Base-by-base conservation (phyloP, 495 filamentous ascomycete genomes). In the Chaetomidium leptoderma region DNA sequence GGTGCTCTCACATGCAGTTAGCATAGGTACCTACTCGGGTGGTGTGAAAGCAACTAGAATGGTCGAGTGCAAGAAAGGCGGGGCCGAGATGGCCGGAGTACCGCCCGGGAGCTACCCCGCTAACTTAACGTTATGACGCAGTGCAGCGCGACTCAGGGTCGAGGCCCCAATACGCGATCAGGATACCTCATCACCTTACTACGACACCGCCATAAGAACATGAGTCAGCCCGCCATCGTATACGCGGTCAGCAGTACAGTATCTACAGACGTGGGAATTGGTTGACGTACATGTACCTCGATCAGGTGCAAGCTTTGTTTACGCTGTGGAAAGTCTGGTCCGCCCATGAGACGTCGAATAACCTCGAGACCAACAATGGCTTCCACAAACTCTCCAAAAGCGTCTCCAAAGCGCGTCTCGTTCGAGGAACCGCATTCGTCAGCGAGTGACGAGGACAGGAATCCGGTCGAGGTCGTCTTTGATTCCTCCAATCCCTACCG, bases 401-500 rank as follows among this genome's bases (percentile, higher is more conserved):
- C 36, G n/a, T 32, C 50, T 3, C 2, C 53, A 3, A 48, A 57
- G 26, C 29, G 17, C 10, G 53, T 57, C 24, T 32, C 57, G 4
- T 54, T 44, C 21, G 61, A 64, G 17, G 55, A 70, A 10, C 45
- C 39, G 14, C 57, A 55, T 11, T 71, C 71, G 2, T 70, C 67
- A 52, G 63, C 61, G 7, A 77, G 72, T 35, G 74, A 78, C 53
- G 75, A 77, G 26, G 75, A 79, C 44, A 55, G 45, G 3, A 64
- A 62, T 29, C 66, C 70, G 21, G 70, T 79, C 53, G 77, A 78
- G 68, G 89, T 96, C 32, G 77, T 86, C 48, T 90, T 95, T 71
- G 84, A 86, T 61, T 68, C 79, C 6, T 78, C 86, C 32, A 87
- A 74, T 62, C 82, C 78, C n/a, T 86, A 88, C 64, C 87, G 91